Evolutionary conservation across 192 early-diverging fungal genomes (phyloP), one percentile per base, ranked within the genome.

Genomic region (Chytriomyces confervae): DNA sequence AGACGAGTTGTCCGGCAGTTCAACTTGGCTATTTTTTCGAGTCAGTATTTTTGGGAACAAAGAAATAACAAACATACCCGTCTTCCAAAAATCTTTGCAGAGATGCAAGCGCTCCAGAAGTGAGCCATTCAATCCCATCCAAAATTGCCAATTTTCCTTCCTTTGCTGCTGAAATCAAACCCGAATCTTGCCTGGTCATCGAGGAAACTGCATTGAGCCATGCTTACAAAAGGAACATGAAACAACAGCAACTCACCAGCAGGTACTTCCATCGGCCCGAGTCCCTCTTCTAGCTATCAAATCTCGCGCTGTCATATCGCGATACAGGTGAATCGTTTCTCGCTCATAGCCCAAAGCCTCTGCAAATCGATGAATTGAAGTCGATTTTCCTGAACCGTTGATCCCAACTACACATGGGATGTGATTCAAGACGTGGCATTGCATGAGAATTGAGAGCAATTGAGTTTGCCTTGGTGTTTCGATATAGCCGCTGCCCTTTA

Each of bases 241-340:
- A 36, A 36, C 36, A 4, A 36, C 36, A 23, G 1, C 23, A 18
- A 18, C 57, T 61, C 23, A 89, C 92, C 93, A 94, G 50, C 89
- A 77, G 7, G 93, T 93, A 50, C 92, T 90, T 53, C 93, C 93
- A 8, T 89, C 79, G 48, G 83, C 78, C 0, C 87, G 89, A 0
- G 93, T 94, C 57, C 86, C 82, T 50, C 93, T 83, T 46, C 91
- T 86, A 72, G 93, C 92, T 36, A 94, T 75, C 3, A 94, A 83
- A 77, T 93, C 92, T 20, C 93, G 82, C 3, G 93, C 88, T 1
- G 92, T 91, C 91, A 94, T 93, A 75, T 94, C 93, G 51, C 88
- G 85, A 77, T 90, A 93, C 7, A 93, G 74, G 13, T 91, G 91
- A 53, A 94, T 89, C 63, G 85, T 91, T 66, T 93, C 91, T 49